Base-by-base conservation (phyloP, 2,329 filamentous ascomycete species). In the Sarocladium kiliense region DNA sequence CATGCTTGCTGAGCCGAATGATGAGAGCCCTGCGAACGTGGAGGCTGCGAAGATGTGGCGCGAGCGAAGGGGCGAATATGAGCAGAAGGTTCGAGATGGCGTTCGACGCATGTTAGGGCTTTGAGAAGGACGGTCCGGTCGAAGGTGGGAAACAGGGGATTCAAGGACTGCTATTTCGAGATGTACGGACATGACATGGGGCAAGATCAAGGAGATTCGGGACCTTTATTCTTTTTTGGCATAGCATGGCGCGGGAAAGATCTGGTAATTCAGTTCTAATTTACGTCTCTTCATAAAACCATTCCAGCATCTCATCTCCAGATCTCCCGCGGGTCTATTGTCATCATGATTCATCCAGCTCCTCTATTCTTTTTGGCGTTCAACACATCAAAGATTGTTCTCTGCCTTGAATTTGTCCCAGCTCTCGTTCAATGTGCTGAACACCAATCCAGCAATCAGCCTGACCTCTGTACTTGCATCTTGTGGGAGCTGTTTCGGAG, bases 41-140 rank as follows among this genome's bases (percentile, higher is more conserved):
- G 93, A 97, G 75, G 93, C 93, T 1, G 93, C 92, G 57, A 91
- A 94, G 76, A 90, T 96, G 88, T 97, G 93, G 92, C 82, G 93
- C 59, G 92, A 97, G 65, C 79, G 86, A 59, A 82, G 91, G 61
- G 67, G 75, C 19, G 89, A 95, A 68, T 99, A 97, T 74, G 92
- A 97, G 74, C 81, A 82, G 67, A 86, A 86, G 71, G 94, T 99
- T 36, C 81, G 88, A 64, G 87, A 89, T 58, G 88, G 91, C 59
- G 92, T 97, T 39, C 80, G 88, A 66, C 82, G 83, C 66, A 89
- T 87, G 68, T 71, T 96, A 64, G 91, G 91, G 1, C 72, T 96
- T 63, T 91, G 74, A 60, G 47, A 7, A 26, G 11, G 41, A 11
- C 7, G 6, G 37, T 18, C 9, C 18, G n/a, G 9, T 7, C 7